Percentiles rank a stretch among this genome's conserved stretches.
Conservation (phyloP, 129 eudicot species). For the Ambrosia artemisiifolia region DNA sequence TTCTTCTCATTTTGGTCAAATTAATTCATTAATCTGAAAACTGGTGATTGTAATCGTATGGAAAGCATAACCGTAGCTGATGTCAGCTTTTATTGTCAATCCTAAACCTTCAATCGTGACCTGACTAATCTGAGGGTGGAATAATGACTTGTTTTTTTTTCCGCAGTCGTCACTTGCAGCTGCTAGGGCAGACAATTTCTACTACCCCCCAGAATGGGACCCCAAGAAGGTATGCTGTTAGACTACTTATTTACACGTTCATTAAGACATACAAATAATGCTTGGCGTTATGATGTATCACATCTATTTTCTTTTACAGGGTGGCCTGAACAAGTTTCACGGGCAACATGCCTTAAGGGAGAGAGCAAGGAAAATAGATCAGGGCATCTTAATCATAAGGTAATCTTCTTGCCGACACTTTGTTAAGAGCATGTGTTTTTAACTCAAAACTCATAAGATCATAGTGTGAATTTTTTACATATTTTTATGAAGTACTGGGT, state of each 20-base stretch:
- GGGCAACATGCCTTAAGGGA: constrained; percentile 99
- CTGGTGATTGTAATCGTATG: background rate
- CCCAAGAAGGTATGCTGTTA: constrained; percentile 64
- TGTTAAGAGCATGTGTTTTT: background rate
- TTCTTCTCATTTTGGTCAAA: background rate
- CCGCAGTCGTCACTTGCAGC: constrained; percentile 96
- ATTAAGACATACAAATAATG: background rate
- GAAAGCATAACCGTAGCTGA: constrained; percentile 1
- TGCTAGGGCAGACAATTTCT: constrained; percentile 96
- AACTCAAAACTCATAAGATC: background rate
- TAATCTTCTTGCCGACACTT: constrained; percentile 24
- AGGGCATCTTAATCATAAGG: constrained; percentile 96
- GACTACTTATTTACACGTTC: background rate
- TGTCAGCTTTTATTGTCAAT: background rate
- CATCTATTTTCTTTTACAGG: constrained; percentile 42
- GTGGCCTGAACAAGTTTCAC: constrained; percentile 87
- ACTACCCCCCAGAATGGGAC: constrained; percentile 98
- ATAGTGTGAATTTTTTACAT: too few species aligned
- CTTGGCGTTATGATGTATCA: constrained; percentile 7
- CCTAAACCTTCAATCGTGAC: background rate
- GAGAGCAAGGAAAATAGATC: constrained; percentile 90
- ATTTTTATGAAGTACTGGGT: too few species aligned
- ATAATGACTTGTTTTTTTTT: constrained; percentile 19
- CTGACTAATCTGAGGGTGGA: background rate
- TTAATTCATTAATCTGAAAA: background rate